Conservation (phyloP, 139 green algal species). For the Nannochloris sp. region DNA sequence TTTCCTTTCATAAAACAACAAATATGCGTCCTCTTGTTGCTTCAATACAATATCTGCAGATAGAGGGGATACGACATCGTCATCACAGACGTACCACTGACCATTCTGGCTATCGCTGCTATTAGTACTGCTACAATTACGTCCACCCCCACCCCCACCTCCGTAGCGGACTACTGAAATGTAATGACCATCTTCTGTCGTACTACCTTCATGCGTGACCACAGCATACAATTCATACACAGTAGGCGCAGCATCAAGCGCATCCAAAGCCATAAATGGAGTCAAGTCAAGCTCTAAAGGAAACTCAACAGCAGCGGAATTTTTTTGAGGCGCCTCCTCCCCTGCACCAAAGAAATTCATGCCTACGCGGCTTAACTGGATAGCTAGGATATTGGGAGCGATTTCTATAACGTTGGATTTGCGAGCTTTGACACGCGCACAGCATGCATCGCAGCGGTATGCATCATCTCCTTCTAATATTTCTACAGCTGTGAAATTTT, state of each 20-base stretch:
- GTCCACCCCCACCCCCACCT: not conserved
- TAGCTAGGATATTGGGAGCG: no score
- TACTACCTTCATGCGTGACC: slow-evolving; percentile 48
- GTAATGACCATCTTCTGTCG: slow-evolving; percentile 10
- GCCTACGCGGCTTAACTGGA: no score
- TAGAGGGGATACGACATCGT: not conserved
- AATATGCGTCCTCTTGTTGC: slow-evolving; percentile 5
- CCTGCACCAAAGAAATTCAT: no score
- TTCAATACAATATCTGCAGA: not conserved
- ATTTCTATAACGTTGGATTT: no score
- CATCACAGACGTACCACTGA: not conserved
- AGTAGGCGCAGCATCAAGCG: slow-evolving; percentile 14
- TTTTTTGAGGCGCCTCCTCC: slow-evolving; percentile 1
- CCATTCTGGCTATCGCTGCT: not conserved
- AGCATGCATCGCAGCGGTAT: no score
- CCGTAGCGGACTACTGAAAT: slow-evolving; percentile 9
- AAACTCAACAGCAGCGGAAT: slow-evolving; percentile 24
- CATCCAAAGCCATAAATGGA: slow-evolving; percentile 27
- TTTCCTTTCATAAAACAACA: slow-evolving; percentile 17
- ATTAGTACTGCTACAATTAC: not conserved
- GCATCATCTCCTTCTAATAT: no score
- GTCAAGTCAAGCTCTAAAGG: slow-evolving; percentile 31
- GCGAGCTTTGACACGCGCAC: no score
- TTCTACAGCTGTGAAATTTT: no score
- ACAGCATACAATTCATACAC: slow-evolving; percentile 62